A percentile compares a stretch with the other conserved stretches of the same genome.
phyloP scores from a whole-genome alignment of 2,329 filamentous ascomycete genomes.

The Fusarium xyrophilum region DNA sequence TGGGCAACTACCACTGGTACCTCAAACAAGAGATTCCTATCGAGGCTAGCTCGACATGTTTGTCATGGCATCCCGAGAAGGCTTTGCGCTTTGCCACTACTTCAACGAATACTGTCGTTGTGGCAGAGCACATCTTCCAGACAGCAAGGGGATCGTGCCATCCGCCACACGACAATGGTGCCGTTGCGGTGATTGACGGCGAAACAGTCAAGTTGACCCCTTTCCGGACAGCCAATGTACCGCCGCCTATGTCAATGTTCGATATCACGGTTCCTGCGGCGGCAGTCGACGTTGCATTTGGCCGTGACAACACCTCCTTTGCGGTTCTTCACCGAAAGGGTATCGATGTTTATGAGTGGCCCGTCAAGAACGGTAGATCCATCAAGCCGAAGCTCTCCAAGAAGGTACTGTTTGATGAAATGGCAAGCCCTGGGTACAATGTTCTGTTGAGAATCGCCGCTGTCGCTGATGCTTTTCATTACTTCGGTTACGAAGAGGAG shows the following conservation, averaged over 20 bases:
- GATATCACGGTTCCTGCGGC: constrained; percentile 70
- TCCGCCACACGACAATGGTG: constrained; percentile 77
- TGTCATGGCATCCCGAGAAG: constrained; percentile 88
- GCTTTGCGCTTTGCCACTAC: constrained; percentile 70
- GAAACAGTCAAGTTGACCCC: constrained; percentile 82
- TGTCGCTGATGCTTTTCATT: constrained; percentile 41
- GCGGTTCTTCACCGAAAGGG: constrained; percentile 73
- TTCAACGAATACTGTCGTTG: constrained; percentile 58
- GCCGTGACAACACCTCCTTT: constrained; percentile 67
- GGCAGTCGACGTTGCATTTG: constrained; percentile 77
- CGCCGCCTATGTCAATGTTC: constrained; percentile 89
- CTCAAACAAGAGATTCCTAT: constrained; percentile 84
- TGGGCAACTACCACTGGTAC: constrained; percentile 98
- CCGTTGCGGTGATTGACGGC: constrained; percentile 86
- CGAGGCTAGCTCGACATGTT: constrained; percentile 41
- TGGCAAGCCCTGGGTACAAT: constrained; percentile 34
- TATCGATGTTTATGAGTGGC: constrained; percentile 74
- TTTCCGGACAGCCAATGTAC: constrained; percentile 81
- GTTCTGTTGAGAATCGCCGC: constrained; percentile 19
- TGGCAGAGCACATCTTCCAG: constrained; percentile 72
- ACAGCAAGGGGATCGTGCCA: constrained; percentile 72
- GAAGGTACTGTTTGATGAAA: constrained; percentile 49
- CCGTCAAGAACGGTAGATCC: constrained; percentile 63
- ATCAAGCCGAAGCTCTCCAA: constrained; percentile 52
- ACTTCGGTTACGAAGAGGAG: constrained; percentile 45